phyloP scores from a whole-genome alignment of 164 flowering plant species.

The Brasenia schreberi region DNA sequence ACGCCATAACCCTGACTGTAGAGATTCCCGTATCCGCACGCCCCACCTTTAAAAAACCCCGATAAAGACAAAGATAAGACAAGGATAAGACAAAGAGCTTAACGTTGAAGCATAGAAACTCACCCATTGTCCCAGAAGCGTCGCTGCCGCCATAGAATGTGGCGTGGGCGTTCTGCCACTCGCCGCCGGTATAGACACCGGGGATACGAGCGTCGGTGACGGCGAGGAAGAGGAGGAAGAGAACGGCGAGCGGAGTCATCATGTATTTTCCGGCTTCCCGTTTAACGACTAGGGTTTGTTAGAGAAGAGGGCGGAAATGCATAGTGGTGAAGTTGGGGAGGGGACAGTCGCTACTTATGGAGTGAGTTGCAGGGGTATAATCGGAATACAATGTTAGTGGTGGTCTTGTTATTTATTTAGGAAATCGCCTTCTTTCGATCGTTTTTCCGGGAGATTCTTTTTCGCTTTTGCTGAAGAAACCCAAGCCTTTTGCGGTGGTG shows the following conservation, averaged over 20 bases:
- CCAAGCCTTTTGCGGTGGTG: too few species aligned
- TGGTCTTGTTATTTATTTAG: background rate
- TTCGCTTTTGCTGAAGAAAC: too few species aligned
- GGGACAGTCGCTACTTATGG: slow-evolving; percentile 31
- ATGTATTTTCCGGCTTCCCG: too few species aligned
- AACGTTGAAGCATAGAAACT: background rate
- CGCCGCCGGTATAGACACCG: slow-evolving; percentile 2
- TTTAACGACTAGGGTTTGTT: background rate
- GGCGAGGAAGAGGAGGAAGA: slow-evolving; percentile 8
- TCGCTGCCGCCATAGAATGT: slow-evolving; percentile 4
- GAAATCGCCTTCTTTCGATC: slow-evolving; percentile 11
- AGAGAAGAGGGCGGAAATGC: background rate
- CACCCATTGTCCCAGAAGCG: slow-evolving; percentile 23
- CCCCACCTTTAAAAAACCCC: slow-evolving; percentile 23
- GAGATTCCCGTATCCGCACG: slow-evolving; percentile 46
- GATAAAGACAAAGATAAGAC: background rate
- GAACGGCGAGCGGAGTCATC: background rate
- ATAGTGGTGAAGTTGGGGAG: slow-evolving; percentile 9
- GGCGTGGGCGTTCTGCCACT: slow-evolving; percentile 3
- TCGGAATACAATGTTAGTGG: background rate
- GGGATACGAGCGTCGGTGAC: slow-evolving; percentile 9
- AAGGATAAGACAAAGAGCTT: background rate
- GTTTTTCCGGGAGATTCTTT: background rate
- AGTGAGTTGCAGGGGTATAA: background rate
- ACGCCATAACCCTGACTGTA: slow-evolving; percentile 54